phyloP scores from a whole-genome alignment of 495 filamentous ascomycete species.

The Xylaria longipes region DNA sequence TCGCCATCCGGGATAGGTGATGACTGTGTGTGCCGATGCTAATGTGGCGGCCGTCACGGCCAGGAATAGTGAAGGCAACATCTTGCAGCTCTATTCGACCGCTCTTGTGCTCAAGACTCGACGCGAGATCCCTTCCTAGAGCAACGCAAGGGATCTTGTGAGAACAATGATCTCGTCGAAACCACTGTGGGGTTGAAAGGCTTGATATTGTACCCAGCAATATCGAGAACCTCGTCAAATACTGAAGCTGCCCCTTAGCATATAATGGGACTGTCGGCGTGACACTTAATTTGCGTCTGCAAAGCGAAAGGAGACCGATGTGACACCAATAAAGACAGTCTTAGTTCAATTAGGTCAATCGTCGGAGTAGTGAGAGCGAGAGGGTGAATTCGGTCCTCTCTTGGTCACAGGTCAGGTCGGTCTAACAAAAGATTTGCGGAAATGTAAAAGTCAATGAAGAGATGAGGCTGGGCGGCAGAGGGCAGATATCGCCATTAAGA shows the following conservation, averaged over 20 bases:
- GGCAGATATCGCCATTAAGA: conserved; percentile 26
- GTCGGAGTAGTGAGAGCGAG: not conserved
- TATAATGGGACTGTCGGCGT: not conserved
- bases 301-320: not conserved
- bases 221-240: not conserved
- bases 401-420: conserved; percentile 3
- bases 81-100: conserved; percentile 29
- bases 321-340: not conserved
- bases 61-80: conserved; percentile 59
- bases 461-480: conserved; percentile 18
- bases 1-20: conserved; percentile 93
- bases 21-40: conserved; percentile 80
- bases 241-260: not conserved
- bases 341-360: not conserved
- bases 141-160: not conserved
- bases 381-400: not conserved
- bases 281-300: not conserved
- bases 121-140: conserved; percentile 6
- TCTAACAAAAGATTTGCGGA: not conserved
- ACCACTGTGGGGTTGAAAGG: not conserved
- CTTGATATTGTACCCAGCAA: not conserved
- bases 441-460: conserved; percentile 21
- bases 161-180: conserved; percentile 2
- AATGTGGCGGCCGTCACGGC: conserved; percentile 56
- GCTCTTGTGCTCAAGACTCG: conserved; percentile 1